Base-by-base conservation (phyloP, 768 basidiomycete species). In the Pleurotus tuber-regium region DNA sequence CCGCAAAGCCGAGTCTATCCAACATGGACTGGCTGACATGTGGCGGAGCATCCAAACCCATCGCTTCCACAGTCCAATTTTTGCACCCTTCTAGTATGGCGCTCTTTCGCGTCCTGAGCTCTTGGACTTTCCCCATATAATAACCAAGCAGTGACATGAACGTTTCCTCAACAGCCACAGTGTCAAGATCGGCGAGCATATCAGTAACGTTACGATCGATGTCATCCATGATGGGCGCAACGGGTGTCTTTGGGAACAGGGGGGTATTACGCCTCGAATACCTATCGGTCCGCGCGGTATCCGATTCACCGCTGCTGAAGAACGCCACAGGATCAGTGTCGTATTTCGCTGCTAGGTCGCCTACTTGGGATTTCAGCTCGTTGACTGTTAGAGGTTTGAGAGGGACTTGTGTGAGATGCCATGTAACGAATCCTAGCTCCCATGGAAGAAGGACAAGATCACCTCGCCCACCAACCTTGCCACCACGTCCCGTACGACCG, bases 371-470 rank as follows among this genome's bases (percentile, higher is more conserved):
- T 21, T 68, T 55, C 24, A 88, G 65, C 29, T 83, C 77, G 18
- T 67, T 68, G 30, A 71, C 63, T 0, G 81, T 70, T 12, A 88
- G 63, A 4, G 79, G 71, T 61, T 84, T 82, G 49, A 97, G 71
- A 0, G 92, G 88, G 31, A 96, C 77, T 38, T 79, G 75, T 11
- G 73, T 72, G 42, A 95, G 71, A 56, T 83, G 72, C 69, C 75
- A 76, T 9, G 74, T 73, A 54, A 87, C 69, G 63, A 86, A 95
- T 12, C 76, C 79, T 30, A 76, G 66, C 63, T 98, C 94, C 79
- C 86, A 92, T 11, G 89, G 87, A 11, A 87, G 71, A 29, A 94
- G 73, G 25, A 95, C 76, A 33, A 94, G 66, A 66, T 97, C 93
- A 2, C 89, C 90, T 47, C 88, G 79, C 2, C 86, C 86, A 6